A percentile compares a stretch with the other conserved stretches of the same genome.
phyloP scores from a whole-genome alignment of 179 eudicot species.

The Beta corolliflora region DNA sequence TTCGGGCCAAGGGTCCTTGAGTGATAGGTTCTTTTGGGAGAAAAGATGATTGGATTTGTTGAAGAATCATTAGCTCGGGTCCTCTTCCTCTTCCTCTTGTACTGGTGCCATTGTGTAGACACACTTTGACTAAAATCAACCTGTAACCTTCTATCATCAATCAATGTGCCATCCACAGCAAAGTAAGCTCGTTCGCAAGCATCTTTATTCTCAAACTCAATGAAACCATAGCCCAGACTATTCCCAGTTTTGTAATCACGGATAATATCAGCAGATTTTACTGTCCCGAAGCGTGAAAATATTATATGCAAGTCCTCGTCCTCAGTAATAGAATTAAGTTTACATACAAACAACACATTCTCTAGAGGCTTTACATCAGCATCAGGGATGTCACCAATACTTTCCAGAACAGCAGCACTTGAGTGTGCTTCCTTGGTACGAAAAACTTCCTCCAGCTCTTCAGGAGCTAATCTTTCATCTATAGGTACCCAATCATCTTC shows the following conservation, averaged over 20 bases:
- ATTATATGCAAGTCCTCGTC: conserved; percentile 62
- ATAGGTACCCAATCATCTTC: conserved; percentile 98
- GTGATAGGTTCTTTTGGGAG: neutral
- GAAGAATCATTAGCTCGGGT: neutral
- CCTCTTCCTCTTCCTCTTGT: neutral
- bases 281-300: too few relatives aligned
- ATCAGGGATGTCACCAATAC: conserved; percentile 90
- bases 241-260: too few relatives aligned
- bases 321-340: conserved; percentile 89
- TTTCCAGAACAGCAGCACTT: conserved; percentile 90
- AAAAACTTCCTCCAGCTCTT: conserved; percentile 73
- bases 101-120: neutral
- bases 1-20: neutral
- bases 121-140: too few relatives aligned
- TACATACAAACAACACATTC: conserved; percentile 82
- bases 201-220: too few relatives aligned
- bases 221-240: too few relatives aligned
- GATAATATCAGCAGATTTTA: too few relatives aligned
- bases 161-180: too few relatives aligned
- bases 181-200: too few relatives aligned
- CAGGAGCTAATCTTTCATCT: conserved; percentile 67
- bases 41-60: neutral
- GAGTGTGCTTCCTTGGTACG: conserved; percentile 87
- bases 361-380: conserved; percentile 94
- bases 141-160: too few relatives aligned